Conservation (phyloP, 371 early-diverging fungal genomes). For the Syncephalastrum contaminatum region DNA sequence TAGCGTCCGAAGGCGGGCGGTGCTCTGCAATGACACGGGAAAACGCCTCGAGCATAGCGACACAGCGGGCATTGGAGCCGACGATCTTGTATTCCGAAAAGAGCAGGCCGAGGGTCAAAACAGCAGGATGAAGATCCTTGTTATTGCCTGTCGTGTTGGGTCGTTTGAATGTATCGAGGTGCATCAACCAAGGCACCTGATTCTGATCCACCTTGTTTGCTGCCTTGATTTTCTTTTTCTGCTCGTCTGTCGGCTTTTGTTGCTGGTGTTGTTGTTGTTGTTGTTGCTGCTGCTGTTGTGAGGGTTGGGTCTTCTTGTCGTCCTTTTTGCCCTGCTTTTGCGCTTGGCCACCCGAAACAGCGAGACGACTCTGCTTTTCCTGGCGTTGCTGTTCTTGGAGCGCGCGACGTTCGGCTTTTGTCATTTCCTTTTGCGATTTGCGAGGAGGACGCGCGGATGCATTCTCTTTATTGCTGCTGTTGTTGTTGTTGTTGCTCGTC, state of each 20-base stretch:
- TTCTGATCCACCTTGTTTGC: constrained; percentile 41
- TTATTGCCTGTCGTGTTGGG: constrained; percentile 47
- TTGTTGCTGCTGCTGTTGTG: constrained; percentile 31
- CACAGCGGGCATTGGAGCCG: constrained; percentile 90
- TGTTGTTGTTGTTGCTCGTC: background rate
- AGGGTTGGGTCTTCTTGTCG: constrained; percentile 25
- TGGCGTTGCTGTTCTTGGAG: constrained; percentile 76
- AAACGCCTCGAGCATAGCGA: constrained; percentile 83
- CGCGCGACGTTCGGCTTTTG: constrained; percentile 89
- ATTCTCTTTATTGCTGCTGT: background rate
- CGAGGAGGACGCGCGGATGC: constrained; percentile 14
- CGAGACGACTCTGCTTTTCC: constrained; percentile 63
- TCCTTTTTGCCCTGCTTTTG: constrained; percentile 8
- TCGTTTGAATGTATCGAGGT: constrained; percentile 63
- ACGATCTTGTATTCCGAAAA: constrained; percentile 83
- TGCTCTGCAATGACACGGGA: constrained; percentile 92
- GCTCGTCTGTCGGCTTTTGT: constrained; percentile 24
- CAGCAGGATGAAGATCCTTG: constrained; percentile 85
- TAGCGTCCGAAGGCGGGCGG: constrained; percentile 78
- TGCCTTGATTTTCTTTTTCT: constrained; percentile 36
- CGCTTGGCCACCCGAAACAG: constrained; percentile 29
- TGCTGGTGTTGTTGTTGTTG: constrained; percentile 6
- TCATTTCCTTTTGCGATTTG: constrained; percentile 74
- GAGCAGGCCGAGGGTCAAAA: constrained; percentile 82
- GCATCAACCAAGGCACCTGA: constrained; percentile 66